Conservation (phyloP, 495 filamentous ascomycete genomes). For the Penicillium steckii region DNA sequence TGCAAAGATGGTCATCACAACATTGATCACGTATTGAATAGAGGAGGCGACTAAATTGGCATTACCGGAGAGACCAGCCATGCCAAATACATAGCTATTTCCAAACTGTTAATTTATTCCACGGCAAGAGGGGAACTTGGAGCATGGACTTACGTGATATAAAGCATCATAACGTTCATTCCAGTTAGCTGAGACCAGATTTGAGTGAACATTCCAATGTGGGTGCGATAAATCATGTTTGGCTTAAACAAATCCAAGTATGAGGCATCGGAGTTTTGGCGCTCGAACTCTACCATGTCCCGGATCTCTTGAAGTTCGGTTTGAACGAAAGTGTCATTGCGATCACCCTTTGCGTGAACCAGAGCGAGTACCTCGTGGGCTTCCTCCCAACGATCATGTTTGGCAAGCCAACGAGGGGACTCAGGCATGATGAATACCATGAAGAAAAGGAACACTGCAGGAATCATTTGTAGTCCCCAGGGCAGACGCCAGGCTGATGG, state of each 20-base stretch:
- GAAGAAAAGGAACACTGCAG: slow-evolving; percentile 58
- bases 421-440: slow-evolving; percentile 66
- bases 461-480: slow-evolving; percentile 75
- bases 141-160: background rate
- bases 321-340: slow-evolving; percentile 56
- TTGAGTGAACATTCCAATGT: slow-evolving; percentile 74
- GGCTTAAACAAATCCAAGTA: slow-evolving; percentile 70
- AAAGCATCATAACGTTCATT: slow-evolving; percentile 83
- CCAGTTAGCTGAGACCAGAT: slow-evolving; percentile 84
- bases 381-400: slow-evolving; percentile 70
- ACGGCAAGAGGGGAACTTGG: background rate
- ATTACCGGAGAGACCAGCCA: slow-evolving; percentile 62
- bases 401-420: slow-evolving; percentile 72
- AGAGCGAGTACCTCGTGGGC: slow-evolving; percentile 57
- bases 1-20: slow-evolving; percentile 52
- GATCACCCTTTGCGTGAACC: slow-evolving; percentile 64
- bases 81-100: slow-evolving; percentile 66
- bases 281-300: slow-evolving; percentile 68
- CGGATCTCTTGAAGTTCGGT: slow-evolving; percentile 71
- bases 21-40: slow-evolving; percentile 71
- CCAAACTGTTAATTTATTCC: background rate
- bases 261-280: slow-evolving; percentile 56
- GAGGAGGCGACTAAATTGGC: slow-evolving; percentile 61
- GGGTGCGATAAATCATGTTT: slow-evolving; percentile 71
- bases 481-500: slow-evolving; percentile 64